Conservation (phyloP, 1,139 yeast species). For the Pichia sp. region DNA sequence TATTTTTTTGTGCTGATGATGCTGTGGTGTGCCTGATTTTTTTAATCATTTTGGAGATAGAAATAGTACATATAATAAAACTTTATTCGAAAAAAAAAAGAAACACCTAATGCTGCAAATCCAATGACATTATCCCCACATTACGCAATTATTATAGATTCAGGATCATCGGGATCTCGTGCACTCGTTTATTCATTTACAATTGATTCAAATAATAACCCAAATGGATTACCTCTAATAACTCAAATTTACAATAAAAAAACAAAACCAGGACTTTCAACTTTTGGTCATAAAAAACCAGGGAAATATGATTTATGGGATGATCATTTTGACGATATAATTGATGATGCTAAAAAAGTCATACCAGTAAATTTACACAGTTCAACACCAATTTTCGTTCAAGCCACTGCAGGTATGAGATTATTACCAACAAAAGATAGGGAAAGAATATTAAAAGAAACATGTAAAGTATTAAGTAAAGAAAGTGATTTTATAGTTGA, state of each 20-base stretch:
- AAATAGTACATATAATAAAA: too few species aligned
- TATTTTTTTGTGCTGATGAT: too few species aligned
- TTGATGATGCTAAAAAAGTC: constrained; percentile 51
- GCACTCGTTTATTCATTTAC: constrained; percentile 58
- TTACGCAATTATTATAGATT: constrained; percentile 72
- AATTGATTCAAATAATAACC: constrained; percentile 22
- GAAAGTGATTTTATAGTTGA: constrained; percentile 45
- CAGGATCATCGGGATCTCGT: constrained; percentile 80
- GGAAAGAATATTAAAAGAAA: constrained; percentile 40
- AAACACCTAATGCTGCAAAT: too few species aligned
- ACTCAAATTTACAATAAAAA: constrained; percentile 56
- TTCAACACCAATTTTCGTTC: constrained; percentile 64
- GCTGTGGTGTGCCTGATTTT: too few species aligned
- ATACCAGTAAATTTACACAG: constrained; percentile 48
- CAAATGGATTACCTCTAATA: constrained; percentile 57
- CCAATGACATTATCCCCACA: constrained; percentile 8
- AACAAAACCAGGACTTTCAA: constrained; percentile 65
- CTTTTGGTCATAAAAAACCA: constrained; percentile 35
- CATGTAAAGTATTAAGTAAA: constrained; percentile 44
- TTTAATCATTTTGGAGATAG: too few species aligned
- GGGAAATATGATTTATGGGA: constrained; percentile 50
- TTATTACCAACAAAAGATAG: constrained; percentile 44
- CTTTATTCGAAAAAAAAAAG: too few species aligned
- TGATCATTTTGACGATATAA: constrained; percentile 49
- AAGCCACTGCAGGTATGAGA: constrained; percentile 84